Base-by-base conservation (phyloP, 2,329 filamentous ascomycete species). In the Aspergillus arachidicola region DNA sequence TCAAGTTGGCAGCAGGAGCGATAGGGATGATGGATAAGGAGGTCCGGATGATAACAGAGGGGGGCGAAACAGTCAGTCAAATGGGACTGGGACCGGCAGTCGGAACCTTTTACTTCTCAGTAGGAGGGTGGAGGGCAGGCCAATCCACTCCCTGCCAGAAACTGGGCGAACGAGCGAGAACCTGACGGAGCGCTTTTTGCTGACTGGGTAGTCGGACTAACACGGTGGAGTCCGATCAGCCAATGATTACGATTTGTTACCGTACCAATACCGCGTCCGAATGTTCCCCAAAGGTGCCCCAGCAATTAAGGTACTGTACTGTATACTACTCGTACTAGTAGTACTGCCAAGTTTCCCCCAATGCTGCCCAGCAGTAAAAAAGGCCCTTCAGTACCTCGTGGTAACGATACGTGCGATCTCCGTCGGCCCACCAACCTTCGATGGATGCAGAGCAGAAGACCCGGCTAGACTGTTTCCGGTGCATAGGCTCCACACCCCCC, bases 131-230 rank as follows among this genome's bases (percentile, higher is more conserved):
- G 32, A 30, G 50, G 53, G 50, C 48, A 50, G 57, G 54, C 57
- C 45, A 56, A 59, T 57, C 58, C 61, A 59, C 38, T 50, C 59
- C 30, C 64, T 59, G 58, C 38, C 34, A 58, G 67, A 70, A 69
- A 59, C 59, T 64, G 62, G 66, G 63, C 64, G 68, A 71, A 71
- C 61, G 66, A 68, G 64, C 65, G 64, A 69, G 66, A 71, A 66
- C 51, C 65, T 58, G 53, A 58, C 58, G 57, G 38, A 64, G 16
- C 32, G 32, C 53, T 50, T n/a, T 46, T 46, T 50, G 12, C 59
- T 66, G 32, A 69, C 64, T 66, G 23, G 61, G 57, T 46, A 54
- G 41, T 32, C 56, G 62, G 68, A 45, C n/a, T 57, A 21, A 48
- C 32, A 32, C 36, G 21, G 57, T 57, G 58, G 53, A 48, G 26